Base-by-base conservation (phyloP, 495 filamentous ascomycete genomes). In the Penicillium antarcticum region DNA sequence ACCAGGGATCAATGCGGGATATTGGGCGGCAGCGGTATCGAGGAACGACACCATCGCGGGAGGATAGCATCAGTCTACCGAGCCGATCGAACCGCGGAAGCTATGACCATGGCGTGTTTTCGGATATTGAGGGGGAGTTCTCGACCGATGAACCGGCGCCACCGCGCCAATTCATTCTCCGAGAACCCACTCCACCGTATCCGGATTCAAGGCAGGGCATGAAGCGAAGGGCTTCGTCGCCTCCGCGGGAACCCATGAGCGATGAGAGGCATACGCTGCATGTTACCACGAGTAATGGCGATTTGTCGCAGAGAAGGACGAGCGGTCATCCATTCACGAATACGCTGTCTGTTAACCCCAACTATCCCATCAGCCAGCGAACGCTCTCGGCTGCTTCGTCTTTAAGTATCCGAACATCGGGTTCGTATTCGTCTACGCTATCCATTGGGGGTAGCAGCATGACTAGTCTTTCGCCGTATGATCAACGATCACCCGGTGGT, bases 191-290 rank as follows among this genome's bases (percentile, higher is more conserved):
- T 7, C 75, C 75, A 21, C 74, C 70, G 9, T 71, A 69, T 44
- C 52, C 66, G 14, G 68, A 73, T 26, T 66, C 76, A 58, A 68
- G 68, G 63, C 80, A 67, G 76, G 89, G 53, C 71, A 87, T 76
- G 65, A 96, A 96, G 65, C 80, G 91, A 51, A 77, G 88, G 46
- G 90, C 91, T 19, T 91, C 88, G 2, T 92, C 89, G 19, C 88
- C 89, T 19, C 87, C 85, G 12, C 80, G 81, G 5, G 89, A 91
- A 43, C 86, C 88, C 29, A 81, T 84, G 9, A 72, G 75, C n/a
- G 87, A 89, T 24, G 88, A 91, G 57, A 69, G 80, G 26, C 76
- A 73, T 37, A 63, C 78, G 4, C 62, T 87, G 48, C 80, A 84
- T 52, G 71, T 75, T 12, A 69, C 64, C 3, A 70, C 72, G 26